Conservation (phyloP, 768 basidiomycete genomes). For the Cystofilobasidium bisporidii region DNA sequence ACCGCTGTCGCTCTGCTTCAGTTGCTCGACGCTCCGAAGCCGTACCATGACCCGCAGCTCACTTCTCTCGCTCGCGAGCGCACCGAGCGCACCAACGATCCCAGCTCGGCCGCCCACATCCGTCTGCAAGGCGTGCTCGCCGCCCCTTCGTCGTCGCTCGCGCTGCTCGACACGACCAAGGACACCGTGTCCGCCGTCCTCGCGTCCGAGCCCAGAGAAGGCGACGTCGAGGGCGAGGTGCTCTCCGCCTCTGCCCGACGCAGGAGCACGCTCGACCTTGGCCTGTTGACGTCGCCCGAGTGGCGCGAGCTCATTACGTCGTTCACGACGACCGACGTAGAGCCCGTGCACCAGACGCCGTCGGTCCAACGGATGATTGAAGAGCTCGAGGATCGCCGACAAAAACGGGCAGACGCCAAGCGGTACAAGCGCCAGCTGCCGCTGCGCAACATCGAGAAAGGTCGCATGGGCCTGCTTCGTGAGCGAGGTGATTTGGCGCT, state of each 20-base stretch:
- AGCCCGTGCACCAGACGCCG: background rate
- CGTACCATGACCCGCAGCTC: background rate
- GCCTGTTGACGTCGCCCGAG: constrained; percentile 48
- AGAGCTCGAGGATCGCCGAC: too few relatives aligned
- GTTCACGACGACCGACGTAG: background rate
- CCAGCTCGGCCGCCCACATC: background rate
- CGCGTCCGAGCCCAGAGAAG: too few relatives aligned
- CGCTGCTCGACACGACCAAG: background rate
- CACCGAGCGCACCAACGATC: background rate
- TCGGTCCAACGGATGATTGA: too few relatives aligned
- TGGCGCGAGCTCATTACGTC: constrained; percentile 50
- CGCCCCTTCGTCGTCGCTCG: background rate
- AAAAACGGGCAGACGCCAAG: too few relatives aligned
- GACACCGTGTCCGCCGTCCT: background rate
- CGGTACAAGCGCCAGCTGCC: background rate
- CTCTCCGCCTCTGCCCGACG: too few relatives aligned
- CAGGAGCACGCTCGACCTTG: constrained; percentile 16
- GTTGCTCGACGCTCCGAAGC: background rate
- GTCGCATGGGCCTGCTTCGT: constrained; percentile 50
- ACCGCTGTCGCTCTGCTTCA: background rate
- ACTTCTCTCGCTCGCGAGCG: background rate
- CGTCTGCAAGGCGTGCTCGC: background rate
- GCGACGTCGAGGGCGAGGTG: too few relatives aligned
- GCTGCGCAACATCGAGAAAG: constrained; percentile 44
- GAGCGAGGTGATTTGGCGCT: constrained; percentile 28